Base-by-base conservation (phyloP, 2,329 filamentous ascomycete species). In the Amesomyces nigricolor region DNA sequence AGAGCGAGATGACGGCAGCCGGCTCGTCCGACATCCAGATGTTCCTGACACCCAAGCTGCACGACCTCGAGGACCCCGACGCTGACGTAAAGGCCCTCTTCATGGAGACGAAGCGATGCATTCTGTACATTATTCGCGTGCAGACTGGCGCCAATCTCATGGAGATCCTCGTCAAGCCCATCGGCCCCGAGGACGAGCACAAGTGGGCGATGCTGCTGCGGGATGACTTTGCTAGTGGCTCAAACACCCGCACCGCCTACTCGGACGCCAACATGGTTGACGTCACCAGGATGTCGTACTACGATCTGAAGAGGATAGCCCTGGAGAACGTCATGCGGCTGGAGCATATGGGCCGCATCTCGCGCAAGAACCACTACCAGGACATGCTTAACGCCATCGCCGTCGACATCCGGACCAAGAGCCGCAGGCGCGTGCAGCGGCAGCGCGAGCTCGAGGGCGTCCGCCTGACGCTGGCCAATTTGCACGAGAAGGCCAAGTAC, bases 321-420 rank as follows among this genome's bases (percentile, higher is more conserved):
- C 78, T 99, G 6, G 91, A 99, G 71, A 97, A 97, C 66, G 89
- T 99, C 58, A 85, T 99, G 74, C 81, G 83, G 14, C 81, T 99
- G 39, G 92, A 99, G 72, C 85, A 89, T 62, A 80, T 87, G 66
- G 91, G 91, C 56, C 87, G 91, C 66, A 91, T 99, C 64, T 91
- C 86, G n/a, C 82, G 83, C 68, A 78, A 91, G 66, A 97, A 99
- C 71, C 84, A 89, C 68, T 99, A 97, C 73, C 94, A 99, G 73
- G 94, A 99, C 68, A 81, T 99, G n/a, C 81, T 99, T 62, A 99
- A 99, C 68, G 90, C 91, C 60, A 96, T 99, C 65, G 94, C 94
- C 2, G 81, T 95, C 54, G 94, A 99, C 68, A 99, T 99, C 68
- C 87, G 95, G 45, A 96, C 91, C 58, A 99, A 99, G 79, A 95